These are phyloP conservation scores for Phialocephala sp. DNA, from an alignment of 2,329 filamentous ascomycete genomes.

Conservation along the genomic window DNA sequence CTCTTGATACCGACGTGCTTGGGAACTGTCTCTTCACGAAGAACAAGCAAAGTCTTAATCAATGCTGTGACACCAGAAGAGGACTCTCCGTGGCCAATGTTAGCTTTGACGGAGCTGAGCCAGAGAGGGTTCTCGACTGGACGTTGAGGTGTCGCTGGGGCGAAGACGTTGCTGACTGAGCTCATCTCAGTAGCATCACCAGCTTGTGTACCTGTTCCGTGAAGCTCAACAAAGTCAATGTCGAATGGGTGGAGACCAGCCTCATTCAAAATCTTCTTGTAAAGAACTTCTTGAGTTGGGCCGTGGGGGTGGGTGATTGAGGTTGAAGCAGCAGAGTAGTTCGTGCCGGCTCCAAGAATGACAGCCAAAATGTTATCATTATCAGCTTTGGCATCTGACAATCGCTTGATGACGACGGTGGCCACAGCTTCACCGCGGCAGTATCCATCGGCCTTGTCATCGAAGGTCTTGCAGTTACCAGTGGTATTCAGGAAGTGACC, in stretches of 20 bases:
- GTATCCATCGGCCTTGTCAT: slow-evolving; percentile 67
- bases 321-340: slow-evolving; percentile 51
- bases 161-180: slow-evolving; percentile 23
- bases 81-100: slow-evolving; percentile 34
- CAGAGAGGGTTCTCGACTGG: slow-evolving; percentile 16
- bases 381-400: slow-evolving; percentile 51
- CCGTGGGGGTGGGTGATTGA: slow-evolving; percentile 53
- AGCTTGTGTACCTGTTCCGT: slow-evolving; percentile 36
- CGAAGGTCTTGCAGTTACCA: slow-evolving; percentile 53
- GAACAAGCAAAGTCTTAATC: slow-evolving; percentile 35
- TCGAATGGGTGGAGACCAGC: slow-evolving; percentile 20
- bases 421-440: slow-evolving; percentile 67
- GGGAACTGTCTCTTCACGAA: slow-evolving; percentile 28
- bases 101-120: slow-evolving; percentile 37
- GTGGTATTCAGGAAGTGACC: slow-evolving; percentile 27
- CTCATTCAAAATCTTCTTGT: slow-evolving; percentile 18
- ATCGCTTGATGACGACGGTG: slow-evolving; percentile 62
- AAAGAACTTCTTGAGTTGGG: slow-evolving; percentile 45
- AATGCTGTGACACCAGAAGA: slow-evolving; percentile 36
- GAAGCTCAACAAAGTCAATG: slow-evolving; percentile 31
- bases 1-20: slow-evolving; percentile 30
- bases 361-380: slow-evolving; percentile 50
- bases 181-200: slow-evolving; percentile 31
- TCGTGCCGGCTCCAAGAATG: slow-evolving; percentile 48
- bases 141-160: slow-evolving; percentile 37